These are phyloP conservation scores for Oryza australiensis DNA, from an alignment of 176 grass and related monocot genomes.

Conservation along the genomic window DNA sequence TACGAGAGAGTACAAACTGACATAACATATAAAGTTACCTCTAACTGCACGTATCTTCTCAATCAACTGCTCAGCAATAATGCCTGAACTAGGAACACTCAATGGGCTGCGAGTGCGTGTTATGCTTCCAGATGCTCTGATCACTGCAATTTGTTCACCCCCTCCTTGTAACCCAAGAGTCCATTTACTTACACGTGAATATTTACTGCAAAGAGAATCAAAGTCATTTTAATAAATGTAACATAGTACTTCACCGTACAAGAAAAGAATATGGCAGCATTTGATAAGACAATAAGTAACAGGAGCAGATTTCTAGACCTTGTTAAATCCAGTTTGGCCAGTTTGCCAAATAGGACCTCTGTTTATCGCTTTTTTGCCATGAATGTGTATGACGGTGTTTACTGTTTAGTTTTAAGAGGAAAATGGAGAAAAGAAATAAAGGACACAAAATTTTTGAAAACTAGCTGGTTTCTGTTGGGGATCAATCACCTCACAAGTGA, in stretches of 20 bases:
- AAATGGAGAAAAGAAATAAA: background rate
- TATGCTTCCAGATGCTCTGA: constrained; percentile 92
- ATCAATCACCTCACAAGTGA: too few species aligned
- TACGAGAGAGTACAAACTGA: constrained; percentile 1
- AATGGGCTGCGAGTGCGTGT: constrained; percentile 63
- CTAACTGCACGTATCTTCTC: constrained; percentile 85
- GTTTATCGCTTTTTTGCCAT: constrained; percentile 9
- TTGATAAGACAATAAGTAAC: background rate
- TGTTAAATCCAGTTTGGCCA: background rate
- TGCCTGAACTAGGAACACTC: constrained; percentile 69
- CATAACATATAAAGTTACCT: constrained; percentile 56
- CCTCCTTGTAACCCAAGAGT: constrained; percentile 85
- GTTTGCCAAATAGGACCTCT: constrained; percentile 2
- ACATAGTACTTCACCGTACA: constrained; percentile 2
- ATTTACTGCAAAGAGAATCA: constrained; percentile 66
- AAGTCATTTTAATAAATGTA: constrained; percentile 27
- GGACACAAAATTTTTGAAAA: background rate
- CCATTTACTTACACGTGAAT: constrained; percentile 83
- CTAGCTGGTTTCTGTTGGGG: background rate
- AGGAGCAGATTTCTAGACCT: background rate
- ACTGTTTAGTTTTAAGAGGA: constrained; percentile 3
- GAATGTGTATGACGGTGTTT: constrained; percentile 1
- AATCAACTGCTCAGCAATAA: constrained; percentile 86
- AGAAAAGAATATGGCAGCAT: constrained; percentile 13
- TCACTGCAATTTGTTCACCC: constrained; percentile 76